Conservation (phyloP, 2,329 filamentous ascomycete genomes). For the Colletotrichum salicis region DNA sequence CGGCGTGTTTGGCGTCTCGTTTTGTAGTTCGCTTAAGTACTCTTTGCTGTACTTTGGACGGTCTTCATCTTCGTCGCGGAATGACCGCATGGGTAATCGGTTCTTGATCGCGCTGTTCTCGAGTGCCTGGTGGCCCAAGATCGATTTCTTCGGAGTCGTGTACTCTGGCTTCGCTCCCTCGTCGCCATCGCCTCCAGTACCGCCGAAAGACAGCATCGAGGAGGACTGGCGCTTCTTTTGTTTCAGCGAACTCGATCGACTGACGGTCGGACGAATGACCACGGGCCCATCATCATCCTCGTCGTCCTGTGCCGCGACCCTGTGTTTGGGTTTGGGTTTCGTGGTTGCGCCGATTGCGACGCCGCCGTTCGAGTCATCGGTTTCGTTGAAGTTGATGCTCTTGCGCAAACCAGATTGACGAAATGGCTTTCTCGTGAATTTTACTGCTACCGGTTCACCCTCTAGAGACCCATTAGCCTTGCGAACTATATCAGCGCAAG, state of each 20-base stretch:
- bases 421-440: slow-evolving; percentile 59
- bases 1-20: slow-evolving; percentile 85
- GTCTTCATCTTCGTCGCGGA: slow-evolving; percentile 68
- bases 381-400: slow-evolving; percentile 60
- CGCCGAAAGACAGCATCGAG: slow-evolving; percentile 80
- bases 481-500: slow-evolving; percentile 41
- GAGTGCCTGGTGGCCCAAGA: slow-evolving; percentile 70
- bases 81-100: slow-evolving; percentile 66
- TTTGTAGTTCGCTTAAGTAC: slow-evolving; percentile 85
- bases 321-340: slow-evolving; percentile 35
- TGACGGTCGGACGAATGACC: slow-evolving; percentile 60
- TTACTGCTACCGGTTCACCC: slow-evolving; percentile 24
- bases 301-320: slow-evolving; percentile 46
- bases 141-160: slow-evolving; percentile 71
- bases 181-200: slow-evolving; percentile 53
- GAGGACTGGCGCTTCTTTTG: slow-evolving; percentile 76
- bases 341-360: slow-evolving; percentile 6
- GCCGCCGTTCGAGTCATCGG: slow-evolving; percentile 37
- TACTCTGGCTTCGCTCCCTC: slow-evolving; percentile 64
- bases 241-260: slow-evolving; percentile 59
- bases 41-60: slow-evolving; percentile 87
- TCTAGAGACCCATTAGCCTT: slow-evolving; percentile 35
- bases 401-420: slow-evolving; percentile 69
- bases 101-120: slow-evolving; percentile 75
- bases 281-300: slow-evolving; percentile 59